phyloP scores from a whole-genome alignment of 2,329 filamentous ascomycete species.

The Calonectria pteridis region DNA sequence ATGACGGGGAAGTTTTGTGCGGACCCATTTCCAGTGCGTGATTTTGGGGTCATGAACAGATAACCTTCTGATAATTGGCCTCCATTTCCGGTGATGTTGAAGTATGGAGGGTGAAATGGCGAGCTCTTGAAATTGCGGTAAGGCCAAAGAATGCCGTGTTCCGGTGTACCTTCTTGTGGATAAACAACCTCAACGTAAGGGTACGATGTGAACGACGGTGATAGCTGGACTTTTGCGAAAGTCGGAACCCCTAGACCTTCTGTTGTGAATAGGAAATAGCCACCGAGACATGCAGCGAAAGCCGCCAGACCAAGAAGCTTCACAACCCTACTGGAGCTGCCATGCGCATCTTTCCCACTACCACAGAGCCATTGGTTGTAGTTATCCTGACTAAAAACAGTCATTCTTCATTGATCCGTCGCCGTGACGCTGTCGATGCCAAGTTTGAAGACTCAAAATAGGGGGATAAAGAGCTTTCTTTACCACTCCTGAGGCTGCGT shows the following conservation, averaged over 20 bases:
- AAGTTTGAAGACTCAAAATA: background rate
- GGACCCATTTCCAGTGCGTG: slow-evolving; percentile 16
- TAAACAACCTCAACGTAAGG: slow-evolving; percentile 35
- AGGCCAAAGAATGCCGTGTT: slow-evolving; percentile 22
- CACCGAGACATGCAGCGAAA: background rate
- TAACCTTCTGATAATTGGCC: slow-evolving; percentile 42
- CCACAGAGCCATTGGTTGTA: background rate
- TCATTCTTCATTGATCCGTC: background rate
- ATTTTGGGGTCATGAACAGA: slow-evolving; percentile 42
- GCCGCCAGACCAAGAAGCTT: background rate
- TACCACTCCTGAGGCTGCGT: background rate
- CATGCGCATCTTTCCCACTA: background rate
- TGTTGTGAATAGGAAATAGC: background rate
- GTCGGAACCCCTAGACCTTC: background rate
- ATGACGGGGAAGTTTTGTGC: slow-evolving; percentile 35
- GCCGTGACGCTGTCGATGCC: background rate
- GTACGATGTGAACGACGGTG: slow-evolving; percentile 31
- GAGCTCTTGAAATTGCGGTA: slow-evolving; percentile 43
- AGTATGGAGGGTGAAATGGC: slow-evolving; percentile 38
- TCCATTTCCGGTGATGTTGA: slow-evolving; percentile 32
- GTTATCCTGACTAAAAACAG: background rate
- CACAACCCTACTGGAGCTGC: background rate
- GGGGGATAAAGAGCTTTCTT: background rate
- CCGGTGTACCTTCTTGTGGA: slow-evolving; percentile 24
- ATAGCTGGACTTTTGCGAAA: background rate